These are phyloP conservation scores for Prosopis cineraria DNA, from an alignment of 306 rosid genomes.

Conservation along the genomic window DNA sequence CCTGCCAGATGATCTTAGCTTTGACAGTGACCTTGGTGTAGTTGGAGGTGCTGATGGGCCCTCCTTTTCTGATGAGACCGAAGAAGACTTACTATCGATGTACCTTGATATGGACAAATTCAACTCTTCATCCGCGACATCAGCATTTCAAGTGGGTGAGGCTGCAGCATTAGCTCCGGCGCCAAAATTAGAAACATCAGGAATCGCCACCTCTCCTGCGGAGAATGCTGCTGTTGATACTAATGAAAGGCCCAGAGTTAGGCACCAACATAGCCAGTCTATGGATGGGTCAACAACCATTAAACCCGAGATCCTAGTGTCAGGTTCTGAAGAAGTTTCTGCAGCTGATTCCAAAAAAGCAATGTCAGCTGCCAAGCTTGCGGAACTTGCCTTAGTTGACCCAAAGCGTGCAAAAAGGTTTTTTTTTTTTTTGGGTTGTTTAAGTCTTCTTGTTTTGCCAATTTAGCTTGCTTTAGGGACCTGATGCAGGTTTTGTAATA, in stretches of 20 bases:
- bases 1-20: conserved; percentile 76
- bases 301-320: conserved; percentile 62
- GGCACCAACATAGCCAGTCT: conserved; percentile 88
- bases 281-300: conserved; percentile 77
- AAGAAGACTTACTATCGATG: conserved; percentile 70
- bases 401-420: conserved; percentile 96
- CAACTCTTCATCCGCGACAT: conserved; percentile 66
- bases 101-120: conserved; percentile 82
- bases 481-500: not conserved
- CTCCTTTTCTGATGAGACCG: conserved; percentile 69
- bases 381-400: conserved; percentile 77
- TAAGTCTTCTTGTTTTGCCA: not conserved
- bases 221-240: conserved; percentile 43
- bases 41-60: conserved; percentile 70
- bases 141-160: conserved; percentile 55
- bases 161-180: conserved; percentile 27
- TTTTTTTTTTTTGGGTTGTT: not conserved
- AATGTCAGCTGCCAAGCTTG: conserved; percentile 74
- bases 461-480: not conserved
- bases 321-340: conserved; percentile 54
- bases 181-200: not conserved
- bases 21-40: conserved; percentile 67
- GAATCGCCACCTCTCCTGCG: conserved; percentile 23
- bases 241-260: conserved; percentile 60
- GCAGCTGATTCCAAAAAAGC: conserved; percentile 65